These are phyloP conservation scores for Trichoderma atrobrunneum DNA, from an alignment of 2,329 filamentous ascomycete species.

Conservation along the genomic window DNA sequence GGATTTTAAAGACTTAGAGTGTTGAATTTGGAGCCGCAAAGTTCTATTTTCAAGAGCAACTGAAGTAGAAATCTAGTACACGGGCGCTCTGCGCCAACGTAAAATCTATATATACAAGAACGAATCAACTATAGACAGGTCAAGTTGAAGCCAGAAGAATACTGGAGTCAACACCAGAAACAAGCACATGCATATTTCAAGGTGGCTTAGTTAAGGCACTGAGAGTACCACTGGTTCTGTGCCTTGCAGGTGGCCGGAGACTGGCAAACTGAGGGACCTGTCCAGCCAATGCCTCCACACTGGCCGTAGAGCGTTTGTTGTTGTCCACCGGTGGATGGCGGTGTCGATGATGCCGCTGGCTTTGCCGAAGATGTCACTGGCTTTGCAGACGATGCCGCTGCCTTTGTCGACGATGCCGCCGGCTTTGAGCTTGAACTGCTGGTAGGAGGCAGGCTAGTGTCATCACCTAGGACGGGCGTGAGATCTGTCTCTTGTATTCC, in stretches of 20 bases:
- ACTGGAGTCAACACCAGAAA: neutral
- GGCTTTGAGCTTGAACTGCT: neutral
- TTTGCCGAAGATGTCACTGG: neutral
- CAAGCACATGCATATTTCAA: neutral
- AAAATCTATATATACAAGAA: neutral
- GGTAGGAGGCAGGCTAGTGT: neutral
- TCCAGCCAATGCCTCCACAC: conserved; percentile 39
- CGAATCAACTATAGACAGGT: neutral
- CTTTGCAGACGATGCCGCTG: neutral
- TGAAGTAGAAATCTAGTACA: neutral
- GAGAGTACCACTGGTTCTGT: conserved; percentile 24
- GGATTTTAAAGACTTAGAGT: neutral
- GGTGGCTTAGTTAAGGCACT: neutral
- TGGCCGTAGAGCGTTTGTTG: conserved; percentile 30
- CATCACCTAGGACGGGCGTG: neutral
- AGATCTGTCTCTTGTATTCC: conserved; percentile 3
- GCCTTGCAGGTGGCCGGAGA: conserved; percentile 37
- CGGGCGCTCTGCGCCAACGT: neutral
- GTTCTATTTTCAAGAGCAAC: neutral
- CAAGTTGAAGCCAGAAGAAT: neutral
- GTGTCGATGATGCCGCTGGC: neutral
- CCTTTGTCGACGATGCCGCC: neutral
- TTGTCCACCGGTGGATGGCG: neutral
- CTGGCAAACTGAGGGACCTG: conserved; percentile 36
- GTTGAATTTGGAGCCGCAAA: rapidly evolving